phyloP scores from a whole-genome alignment of 805 yeast genomes.

The Wickerhamiella australiensis region DNA sequence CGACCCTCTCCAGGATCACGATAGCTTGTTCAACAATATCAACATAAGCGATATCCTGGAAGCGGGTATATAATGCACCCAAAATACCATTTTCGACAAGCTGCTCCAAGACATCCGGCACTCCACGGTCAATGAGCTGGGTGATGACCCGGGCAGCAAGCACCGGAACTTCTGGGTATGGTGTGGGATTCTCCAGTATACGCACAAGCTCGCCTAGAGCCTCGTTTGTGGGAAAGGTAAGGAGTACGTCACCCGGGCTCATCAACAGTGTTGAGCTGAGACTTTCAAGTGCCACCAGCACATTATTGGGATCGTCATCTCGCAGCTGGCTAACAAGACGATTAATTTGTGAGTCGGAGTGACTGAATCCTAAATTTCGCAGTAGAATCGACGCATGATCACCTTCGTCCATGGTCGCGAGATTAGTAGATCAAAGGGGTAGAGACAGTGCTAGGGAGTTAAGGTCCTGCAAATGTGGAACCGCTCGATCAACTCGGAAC shows the following conservation, averaged over 20 bases:
- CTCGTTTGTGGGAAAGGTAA: conserved; percentile 7
- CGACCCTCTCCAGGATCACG: conserved; percentile 28
- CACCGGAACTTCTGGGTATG: conserved; percentile 64
- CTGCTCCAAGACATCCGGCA: conserved; percentile 48
- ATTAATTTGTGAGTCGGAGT: background rate
- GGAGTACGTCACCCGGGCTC: conserved; percentile 10
- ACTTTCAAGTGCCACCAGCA: conserved; percentile 10
- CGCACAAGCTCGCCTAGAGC: background rate
- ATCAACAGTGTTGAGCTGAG: conserved; percentile 11
- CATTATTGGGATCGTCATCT: background rate
- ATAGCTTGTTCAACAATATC: conserved; percentile 88
- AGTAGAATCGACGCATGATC: conserved; percentile 5
- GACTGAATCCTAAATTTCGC: conserved; percentile 8
- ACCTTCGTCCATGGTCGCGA: conserved; percentile 9
- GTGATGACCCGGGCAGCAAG: conserved; percentile 75
- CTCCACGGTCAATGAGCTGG: conserved; percentile 58
- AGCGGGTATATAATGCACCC: conserved; percentile 49
- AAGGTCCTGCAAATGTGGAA: background rate
- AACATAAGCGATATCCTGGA: conserved; percentile 66
- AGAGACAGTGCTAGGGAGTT: background rate
- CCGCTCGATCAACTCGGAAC: background rate
- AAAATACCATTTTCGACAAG: conserved; percentile 57
- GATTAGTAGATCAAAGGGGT: conserved; percentile 4
- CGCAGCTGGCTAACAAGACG: conserved; percentile 6
- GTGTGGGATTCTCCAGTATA: conserved; percentile 16